Evolutionary conservation across 768 basidiomycete genomes (phyloP).

Genomic region (Coprinellus micaceus): DNA sequence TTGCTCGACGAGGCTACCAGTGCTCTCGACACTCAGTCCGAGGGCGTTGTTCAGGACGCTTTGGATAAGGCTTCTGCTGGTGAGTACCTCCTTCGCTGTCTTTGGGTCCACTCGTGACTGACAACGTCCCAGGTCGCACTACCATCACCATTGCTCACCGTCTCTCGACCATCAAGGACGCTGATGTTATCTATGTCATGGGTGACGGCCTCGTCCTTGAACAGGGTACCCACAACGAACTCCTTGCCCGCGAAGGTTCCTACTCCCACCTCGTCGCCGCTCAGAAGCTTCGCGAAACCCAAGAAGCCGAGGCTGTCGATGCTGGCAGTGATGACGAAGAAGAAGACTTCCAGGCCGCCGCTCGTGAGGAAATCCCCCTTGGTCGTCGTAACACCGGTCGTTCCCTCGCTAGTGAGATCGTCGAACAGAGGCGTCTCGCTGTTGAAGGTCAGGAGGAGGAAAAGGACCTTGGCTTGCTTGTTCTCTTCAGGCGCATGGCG

Average conservation of each 20-base stretch:
- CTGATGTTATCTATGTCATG: slow-evolving; percentile 75
- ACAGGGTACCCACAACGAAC: slow-evolving; percentile 64
- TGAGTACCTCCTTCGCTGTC: slow-evolving; percentile 10
- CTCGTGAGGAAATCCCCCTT: slow-evolving; percentile 46
- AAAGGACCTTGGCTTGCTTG: slow-evolving; percentile 37
- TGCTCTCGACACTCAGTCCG: slow-evolving; percentile 74
- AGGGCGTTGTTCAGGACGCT: slow-evolving; percentile 78
- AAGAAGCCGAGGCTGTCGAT: slow-evolving; percentile 1
- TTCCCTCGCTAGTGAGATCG: slow-evolving; percentile 49
- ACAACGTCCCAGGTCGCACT: slow-evolving; percentile 49
- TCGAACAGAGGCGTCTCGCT: slow-evolving; percentile 35
- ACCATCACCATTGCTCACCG: slow-evolving; percentile 71
- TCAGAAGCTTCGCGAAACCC: slow-evolving; percentile 36
- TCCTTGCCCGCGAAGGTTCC: slow-evolving; percentile 51
- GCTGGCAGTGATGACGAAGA: slow-evolving; percentile 33
- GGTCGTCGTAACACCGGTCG: slow-evolving; percentile 46
- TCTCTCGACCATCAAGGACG: slow-evolving; percentile 73
- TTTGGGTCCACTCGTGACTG: too few species aligned
- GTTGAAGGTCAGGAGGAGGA: slow-evolving; percentile 23
- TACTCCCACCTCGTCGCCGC: slow-evolving; percentile 67
- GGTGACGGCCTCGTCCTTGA: slow-evolving; percentile 73
- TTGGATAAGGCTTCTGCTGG: slow-evolving; percentile 71
- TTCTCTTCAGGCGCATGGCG: slow-evolving; percentile 62
- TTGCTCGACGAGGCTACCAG: slow-evolving; percentile 77
- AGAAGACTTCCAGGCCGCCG: neutral